Evolutionary conservation across 768 basidiomycete genomes (phyloP).

Genomic region (Psilocybe azurescens): DNA sequence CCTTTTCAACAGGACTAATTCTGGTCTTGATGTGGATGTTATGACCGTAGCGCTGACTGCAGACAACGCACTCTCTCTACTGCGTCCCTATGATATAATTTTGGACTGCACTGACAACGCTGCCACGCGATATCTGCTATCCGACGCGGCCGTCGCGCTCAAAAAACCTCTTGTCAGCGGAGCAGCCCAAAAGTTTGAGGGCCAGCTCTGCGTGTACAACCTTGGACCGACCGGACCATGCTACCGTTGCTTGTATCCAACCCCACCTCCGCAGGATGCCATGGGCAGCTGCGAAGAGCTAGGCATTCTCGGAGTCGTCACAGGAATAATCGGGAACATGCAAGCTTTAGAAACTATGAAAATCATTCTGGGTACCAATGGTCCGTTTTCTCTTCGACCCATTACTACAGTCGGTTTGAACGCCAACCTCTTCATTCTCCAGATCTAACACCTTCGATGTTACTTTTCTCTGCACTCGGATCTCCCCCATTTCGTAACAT

Average conservation of each 20-base stretch:
- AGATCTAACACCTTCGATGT: constrained; percentile 69
- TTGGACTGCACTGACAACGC: constrained; percentile 96
- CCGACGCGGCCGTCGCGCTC: constrained; percentile 80
- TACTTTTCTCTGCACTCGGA: constrained; percentile 77
- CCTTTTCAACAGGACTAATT: constrained; percentile 67
- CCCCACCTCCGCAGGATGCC: constrained; percentile 66
- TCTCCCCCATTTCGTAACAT: constrained; percentile 79
- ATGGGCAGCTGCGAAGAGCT: constrained; percentile 85
- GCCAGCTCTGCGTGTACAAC: constrained; percentile 82
- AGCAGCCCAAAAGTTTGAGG: constrained; percentile 87
- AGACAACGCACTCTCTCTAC: constrained; percentile 65
- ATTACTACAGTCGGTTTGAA: neutral
- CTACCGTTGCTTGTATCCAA: constrained; percentile 93
- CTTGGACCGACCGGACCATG: constrained; percentile 77
- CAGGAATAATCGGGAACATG: constrained; percentile 87
- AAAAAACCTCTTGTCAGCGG: constrained; percentile 89
- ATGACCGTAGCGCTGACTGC: constrained; percentile 58
- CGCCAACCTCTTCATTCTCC: neutral
- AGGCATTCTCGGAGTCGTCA: constrained; percentile 88
- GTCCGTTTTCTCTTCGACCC: constrained; percentile 38
- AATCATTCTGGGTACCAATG: constrained; percentile 69
- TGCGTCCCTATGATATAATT: constrained; percentile 73
- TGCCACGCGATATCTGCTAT: constrained; percentile 90
- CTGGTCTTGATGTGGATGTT: constrained; percentile 62
- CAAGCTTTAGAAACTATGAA: constrained; percentile 92